phyloP scores from a whole-genome alignment of 179 eudicot species.

The Heliamphora pulchella region DNA sequence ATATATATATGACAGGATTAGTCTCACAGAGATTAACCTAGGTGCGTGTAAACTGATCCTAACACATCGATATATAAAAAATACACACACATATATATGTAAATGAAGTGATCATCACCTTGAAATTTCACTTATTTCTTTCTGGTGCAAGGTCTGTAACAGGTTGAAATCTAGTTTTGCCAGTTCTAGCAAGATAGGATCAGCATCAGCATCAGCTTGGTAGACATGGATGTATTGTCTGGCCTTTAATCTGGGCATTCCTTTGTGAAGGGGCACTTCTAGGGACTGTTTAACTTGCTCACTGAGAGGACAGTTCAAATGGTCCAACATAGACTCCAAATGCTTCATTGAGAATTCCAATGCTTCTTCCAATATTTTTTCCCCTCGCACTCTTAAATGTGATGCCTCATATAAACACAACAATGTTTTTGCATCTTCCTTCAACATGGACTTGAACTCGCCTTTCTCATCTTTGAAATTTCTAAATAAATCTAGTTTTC shows the following conservation, averaged over 20 bases:
- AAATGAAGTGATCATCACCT: slow-evolving; percentile 24
- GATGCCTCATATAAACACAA: slow-evolving; percentile 40
- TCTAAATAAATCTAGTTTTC: slow-evolving; percentile 23
- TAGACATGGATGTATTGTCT: slow-evolving; percentile 31
- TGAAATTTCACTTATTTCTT: slow-evolving; percentile 30
- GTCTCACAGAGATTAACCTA: no score
- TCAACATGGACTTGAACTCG: slow-evolving; percentile 14
- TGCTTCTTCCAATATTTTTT: slow-evolving; percentile 22
- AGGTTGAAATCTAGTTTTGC: slow-evolving; percentile 46
- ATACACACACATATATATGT: not conserved
- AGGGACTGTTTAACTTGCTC: slow-evolving; percentile 25
- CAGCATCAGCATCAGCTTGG: slow-evolving; percentile 17
- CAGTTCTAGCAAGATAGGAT: slow-evolving; percentile 17
- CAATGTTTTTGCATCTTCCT: slow-evolving; percentile 18
- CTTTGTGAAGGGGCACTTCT: slow-evolving; percentile 22
- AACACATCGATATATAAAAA: not conserved
- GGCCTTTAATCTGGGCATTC: slow-evolving; percentile 37
- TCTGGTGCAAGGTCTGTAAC: slow-evolving; percentile 36
- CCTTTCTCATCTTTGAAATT: slow-evolving; percentile 27
- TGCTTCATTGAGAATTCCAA: slow-evolving; percentile 3
- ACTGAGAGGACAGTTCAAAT: not conserved
- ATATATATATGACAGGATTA: no score
- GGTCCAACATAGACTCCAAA: not conserved
- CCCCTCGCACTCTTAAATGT: slow-evolving; percentile 18
- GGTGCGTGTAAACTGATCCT: no score